These are phyloP conservation scores for Pseudogymnoascus sp. DNA, from an alignment of 2,329 filamentous ascomycete species.

Conservation along the genomic window DNA sequence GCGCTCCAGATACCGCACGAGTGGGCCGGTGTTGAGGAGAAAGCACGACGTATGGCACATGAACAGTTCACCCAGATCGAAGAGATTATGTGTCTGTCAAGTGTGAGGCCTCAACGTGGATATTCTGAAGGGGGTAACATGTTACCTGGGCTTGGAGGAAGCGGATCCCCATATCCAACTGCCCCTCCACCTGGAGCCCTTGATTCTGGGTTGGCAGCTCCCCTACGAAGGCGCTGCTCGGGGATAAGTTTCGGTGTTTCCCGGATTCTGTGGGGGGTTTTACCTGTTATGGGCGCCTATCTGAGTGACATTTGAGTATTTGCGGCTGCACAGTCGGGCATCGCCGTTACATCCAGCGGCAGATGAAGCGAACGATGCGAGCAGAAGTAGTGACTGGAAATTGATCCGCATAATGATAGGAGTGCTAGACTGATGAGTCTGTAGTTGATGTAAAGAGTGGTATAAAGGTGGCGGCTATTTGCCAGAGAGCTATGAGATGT, in stretches of 20 bases:
- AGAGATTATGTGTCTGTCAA: neutral
- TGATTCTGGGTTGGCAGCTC: constrained; percentile 40
- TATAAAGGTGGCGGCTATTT: neutral
- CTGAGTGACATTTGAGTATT: constrained; percentile 70
- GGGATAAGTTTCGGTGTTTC: constrained; percentile 35
- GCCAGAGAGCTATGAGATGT: neutral
- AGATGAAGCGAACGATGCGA: constrained; percentile 11
- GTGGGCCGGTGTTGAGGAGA: constrained; percentile 48
- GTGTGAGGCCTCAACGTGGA: constrained; percentile 35
- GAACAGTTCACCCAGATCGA: constrained; percentile 31
- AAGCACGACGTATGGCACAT: constrained; percentile 51
- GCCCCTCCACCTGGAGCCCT: constrained; percentile 46
- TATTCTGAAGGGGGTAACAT: constrained; percentile 38
- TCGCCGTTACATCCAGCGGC: constrained; percentile 65
- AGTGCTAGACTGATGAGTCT: neutral
- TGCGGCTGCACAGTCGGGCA: constrained; percentile 58
- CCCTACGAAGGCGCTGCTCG: constrained; percentile 23
- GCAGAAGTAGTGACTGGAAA: neutral
- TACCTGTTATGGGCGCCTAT: constrained; percentile 58
- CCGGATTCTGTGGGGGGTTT: constrained; percentile 46
- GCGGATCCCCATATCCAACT: constrained; percentile 53
- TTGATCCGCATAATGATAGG: constrained; percentile 1
- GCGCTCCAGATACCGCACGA: constrained; percentile 45
- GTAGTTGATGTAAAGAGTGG: neutral
- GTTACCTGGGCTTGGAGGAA: constrained; percentile 54